Conservation (phyloP, 1,284 basidiomycete species). For the Ustilago hordei region DNA sequence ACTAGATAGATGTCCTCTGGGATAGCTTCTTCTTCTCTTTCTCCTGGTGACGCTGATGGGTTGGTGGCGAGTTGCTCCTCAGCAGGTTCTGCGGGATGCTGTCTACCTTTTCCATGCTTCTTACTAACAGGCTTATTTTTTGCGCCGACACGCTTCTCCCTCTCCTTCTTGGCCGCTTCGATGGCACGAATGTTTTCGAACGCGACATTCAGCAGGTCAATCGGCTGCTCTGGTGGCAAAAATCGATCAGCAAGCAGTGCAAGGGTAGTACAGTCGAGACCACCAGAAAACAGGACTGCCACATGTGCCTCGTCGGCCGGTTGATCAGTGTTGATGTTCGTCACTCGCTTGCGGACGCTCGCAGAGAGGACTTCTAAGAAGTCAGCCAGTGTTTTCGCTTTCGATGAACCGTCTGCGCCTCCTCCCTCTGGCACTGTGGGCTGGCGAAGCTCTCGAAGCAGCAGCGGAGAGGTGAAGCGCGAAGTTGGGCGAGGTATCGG, state of each 20-base stretch:
- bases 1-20: constrained; percentile 75
- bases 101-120: constrained; percentile 6
- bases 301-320: constrained; percentile 72
- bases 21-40: constrained; percentile 4
- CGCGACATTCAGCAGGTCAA: constrained; percentile 94
- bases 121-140: constrained; percentile 4
- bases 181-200: constrained; percentile 88
- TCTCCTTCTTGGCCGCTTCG: constrained; percentile 65
- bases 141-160: constrained; percentile 42
- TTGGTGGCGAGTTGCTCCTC: neutral
- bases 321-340: constrained; percentile 68
- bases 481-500: constrained; percentile 10
- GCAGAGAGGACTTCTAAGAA: constrained; percentile 70
- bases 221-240: constrained; percentile 75
- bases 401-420: neutral
- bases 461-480: constrained; percentile 17
- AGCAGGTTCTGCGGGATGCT: neutral
- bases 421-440: neutral
- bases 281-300: constrained; percentile 93
- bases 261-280: constrained; percentile 89
- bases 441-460: constrained; percentile 31
- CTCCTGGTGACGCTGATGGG: constrained; percentile 9
- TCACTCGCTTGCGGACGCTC: constrained; percentile 71
- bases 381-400: constrained; percentile 16
- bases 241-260: constrained; percentile 79